Conservation (phyloP, 805 yeast genomes). For the Ogataea populi-albae region DNA sequence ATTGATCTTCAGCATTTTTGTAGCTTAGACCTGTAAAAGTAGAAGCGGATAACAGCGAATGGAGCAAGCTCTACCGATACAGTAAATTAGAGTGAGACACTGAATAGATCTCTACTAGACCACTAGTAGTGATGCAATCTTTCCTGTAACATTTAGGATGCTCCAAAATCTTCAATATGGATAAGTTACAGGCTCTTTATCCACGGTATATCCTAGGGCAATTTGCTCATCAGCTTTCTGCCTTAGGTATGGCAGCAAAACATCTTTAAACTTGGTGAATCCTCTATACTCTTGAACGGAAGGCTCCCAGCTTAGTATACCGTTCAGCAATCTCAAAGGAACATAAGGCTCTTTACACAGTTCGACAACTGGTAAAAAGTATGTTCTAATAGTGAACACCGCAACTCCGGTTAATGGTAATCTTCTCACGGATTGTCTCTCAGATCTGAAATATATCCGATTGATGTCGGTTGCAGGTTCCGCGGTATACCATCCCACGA, state of each 20-base stretch:
- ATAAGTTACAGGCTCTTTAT: conserved; percentile 39
- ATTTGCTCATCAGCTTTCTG: conserved; percentile 49
- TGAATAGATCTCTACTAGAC: too few relatives aligned
- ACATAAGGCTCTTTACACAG: conserved; percentile 58
- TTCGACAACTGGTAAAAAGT: conserved; percentile 53
- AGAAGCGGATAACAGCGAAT: too few relatives aligned
- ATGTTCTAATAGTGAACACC: conserved; percentile 61
- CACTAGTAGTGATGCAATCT: too few relatives aligned
- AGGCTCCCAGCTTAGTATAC: conserved; percentile 56
- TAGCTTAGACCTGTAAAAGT: too few relatives aligned
- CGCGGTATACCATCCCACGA: conserved; percentile 67
- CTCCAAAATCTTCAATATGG: conserved; percentile 41
- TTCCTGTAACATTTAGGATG: too few relatives aligned
- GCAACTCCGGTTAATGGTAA: conserved; percentile 58
- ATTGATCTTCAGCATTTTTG: too few relatives aligned
- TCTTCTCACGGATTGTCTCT: conserved; percentile 61
- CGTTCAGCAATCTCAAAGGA: conserved; percentile 58
- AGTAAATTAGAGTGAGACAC: too few relatives aligned
- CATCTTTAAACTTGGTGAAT: conserved; percentile 49
- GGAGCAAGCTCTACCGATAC: too few relatives aligned
- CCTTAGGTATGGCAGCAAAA: conserved; percentile 52
- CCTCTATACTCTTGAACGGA: conserved; percentile 65
- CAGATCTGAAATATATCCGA: conserved; percentile 56
- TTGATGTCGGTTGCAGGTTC: conserved; percentile 43
- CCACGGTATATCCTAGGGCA: conserved; percentile 36